Base-by-base conservation (phyloP, 2,329 filamentous ascomycete genomes). In the Penicillium paneum region DNA sequence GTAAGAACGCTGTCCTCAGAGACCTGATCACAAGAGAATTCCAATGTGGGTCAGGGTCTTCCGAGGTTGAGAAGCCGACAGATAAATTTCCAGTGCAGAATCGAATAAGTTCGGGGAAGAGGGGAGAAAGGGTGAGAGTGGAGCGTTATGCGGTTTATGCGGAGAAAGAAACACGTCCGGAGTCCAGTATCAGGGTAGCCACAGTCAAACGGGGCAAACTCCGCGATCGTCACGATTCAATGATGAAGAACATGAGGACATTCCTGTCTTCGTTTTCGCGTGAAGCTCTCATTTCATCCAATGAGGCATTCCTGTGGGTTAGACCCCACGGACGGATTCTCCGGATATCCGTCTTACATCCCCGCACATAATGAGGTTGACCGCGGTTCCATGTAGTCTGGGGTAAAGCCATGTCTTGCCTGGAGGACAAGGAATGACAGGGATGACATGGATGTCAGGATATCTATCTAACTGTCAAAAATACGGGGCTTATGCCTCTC, bases 71-170 rank as follows among this genome's bases (percentile, higher is more conserved):
- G 13, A 26, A 12, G 41, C 19, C 12, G 34, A 32, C 21, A n/a
- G 43, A 43, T 21, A 11, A 32, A 42, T 26, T 32, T 38, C 47
- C 38, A 32, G 29, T 39, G 24, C 38, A 36, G 40, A 49, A 19
- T 41, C 31, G 39, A 49, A 44, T 54, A 52, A 54, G 54, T 59
- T 57, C 36, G 55, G 61, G 56, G 57, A 61, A 60, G 54, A 55
- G 49, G 54, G 53, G 55, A 52, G 55, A 49, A 44, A 32, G 44
- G 53, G 29, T 17, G 35, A 44, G 54, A 61, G 62, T 57, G 62
- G 62, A 63, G 51, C 59, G 49, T 26, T n/a, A 51, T 34, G 49
- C 12, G 46, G 5, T 59, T 62, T 47, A 61, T 64, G 62, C 62
- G 59, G 62, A 64, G 62, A 60, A 60, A 12, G 44, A 39, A 17